Conservation (phyloP, 2,329 filamentous ascomycete species). For the Fusarium sublunatum region DNA sequence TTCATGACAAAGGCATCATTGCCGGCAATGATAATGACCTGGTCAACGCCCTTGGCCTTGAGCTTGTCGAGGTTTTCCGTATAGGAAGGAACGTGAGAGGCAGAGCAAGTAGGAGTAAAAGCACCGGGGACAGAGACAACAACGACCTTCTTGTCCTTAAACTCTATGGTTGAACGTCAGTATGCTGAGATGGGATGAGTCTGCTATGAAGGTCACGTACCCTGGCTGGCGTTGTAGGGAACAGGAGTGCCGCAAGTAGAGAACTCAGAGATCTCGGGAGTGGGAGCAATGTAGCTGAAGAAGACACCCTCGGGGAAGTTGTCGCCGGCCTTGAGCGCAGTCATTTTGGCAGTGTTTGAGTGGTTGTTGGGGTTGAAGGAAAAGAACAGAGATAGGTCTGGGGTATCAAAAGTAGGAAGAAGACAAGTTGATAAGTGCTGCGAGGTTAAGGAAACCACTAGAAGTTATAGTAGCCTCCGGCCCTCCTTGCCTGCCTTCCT, state of each 20-base stretch:
- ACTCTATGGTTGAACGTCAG: conserved; percentile 54
- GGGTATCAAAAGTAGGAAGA: conserved; percentile 13
- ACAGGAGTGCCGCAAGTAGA: conserved; percentile 82
- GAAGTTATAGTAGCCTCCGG: conserved; percentile 25
- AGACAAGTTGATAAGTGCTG: conserved; percentile 3
- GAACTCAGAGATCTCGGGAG: conserved; percentile 73
- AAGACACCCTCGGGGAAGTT: conserved; percentile 81
- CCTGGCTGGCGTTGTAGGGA: conserved; percentile 82
- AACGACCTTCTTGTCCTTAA: conserved; percentile 67
- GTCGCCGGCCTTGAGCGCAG: conserved; percentile 83
- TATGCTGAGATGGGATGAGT: conserved; percentile 10
- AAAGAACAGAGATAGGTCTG: conserved; percentile 6
- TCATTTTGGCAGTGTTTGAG: conserved; percentile 52
- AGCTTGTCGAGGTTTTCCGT: conserved; percentile 76
- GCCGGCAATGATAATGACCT: conserved; percentile 82
- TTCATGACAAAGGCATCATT: conserved; percentile 92
- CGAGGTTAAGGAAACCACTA: conserved; percentile 16
- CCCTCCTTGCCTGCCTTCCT: conserved; percentile 8
- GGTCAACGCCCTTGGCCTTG: conserved; percentile 83
- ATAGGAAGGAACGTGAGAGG: conserved; percentile 83
- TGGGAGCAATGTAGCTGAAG: conserved; percentile 87
- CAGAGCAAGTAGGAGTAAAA: conserved; percentile 89
- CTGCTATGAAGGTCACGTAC: conserved; percentile 52
- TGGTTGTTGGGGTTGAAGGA: conserved; percentile 3
- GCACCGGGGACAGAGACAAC: conserved; percentile 72